Percentiles rank a stretch among this genome's conserved stretches.
phyloP scores from a whole-genome alignment of 257 asterid species.

The Solanum bulbocastanum region DNA sequence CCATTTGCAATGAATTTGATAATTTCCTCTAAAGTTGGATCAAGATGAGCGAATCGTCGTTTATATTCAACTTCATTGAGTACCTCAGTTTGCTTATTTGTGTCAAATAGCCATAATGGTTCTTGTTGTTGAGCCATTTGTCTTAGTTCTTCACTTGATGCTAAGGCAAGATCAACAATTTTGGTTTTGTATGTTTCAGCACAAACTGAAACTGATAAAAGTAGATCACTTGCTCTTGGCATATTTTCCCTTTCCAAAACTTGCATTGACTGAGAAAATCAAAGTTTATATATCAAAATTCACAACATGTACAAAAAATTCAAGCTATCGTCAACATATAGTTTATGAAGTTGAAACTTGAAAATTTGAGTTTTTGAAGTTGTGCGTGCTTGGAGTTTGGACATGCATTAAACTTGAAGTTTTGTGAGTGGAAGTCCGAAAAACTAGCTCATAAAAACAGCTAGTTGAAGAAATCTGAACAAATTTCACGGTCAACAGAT shows the following conservation, averaged over 20 bases:
- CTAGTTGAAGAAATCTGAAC: neutral
- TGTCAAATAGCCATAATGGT: conserved; percentile 35
- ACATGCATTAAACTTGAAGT: neutral
- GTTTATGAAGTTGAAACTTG: neutral
- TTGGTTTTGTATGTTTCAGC: conserved; percentile 20
- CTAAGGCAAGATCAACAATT: conserved; percentile 23
- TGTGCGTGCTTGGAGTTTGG: neutral
- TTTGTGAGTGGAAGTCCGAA: neutral
- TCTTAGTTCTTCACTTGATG: conserved; percentile 37
- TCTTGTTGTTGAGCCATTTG: conserved; percentile 26
- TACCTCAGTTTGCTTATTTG: conserved; percentile 15
- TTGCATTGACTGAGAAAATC: neutral
- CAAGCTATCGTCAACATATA: neutral
- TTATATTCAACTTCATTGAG: conserved; percentile 32
- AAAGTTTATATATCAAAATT: neutral
- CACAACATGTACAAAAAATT: neutral
- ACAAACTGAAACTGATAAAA: conserved; percentile 33
- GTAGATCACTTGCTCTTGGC: conserved; percentile 37
- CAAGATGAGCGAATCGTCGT: conserved; percentile 23
- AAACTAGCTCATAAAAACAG: neutral
- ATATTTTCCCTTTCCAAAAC: neutral
- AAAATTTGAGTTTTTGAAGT: neutral
- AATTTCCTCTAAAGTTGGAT: conserved; percentile 37
- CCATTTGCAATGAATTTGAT: conserved; percentile 22
- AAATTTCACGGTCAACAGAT: neutral